Evolutionary conservation across 257 asterid genomes (phyloP).

Genomic region (Lavandula angustifolia): DNA sequence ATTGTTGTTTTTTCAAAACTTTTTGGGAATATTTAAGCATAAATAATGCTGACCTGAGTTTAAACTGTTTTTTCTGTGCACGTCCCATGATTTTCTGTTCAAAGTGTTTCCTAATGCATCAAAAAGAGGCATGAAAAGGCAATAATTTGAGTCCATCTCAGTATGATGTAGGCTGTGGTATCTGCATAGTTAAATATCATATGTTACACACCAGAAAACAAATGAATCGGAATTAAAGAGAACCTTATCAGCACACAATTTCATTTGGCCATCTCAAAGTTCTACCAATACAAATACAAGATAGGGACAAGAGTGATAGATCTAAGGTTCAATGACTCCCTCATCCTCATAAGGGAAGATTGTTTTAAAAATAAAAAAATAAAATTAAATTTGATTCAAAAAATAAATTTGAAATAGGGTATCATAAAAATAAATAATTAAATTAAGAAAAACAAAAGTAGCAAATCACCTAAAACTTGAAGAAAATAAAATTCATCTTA

Average conservation of each 20-base stretch:
- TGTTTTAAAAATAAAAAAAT: too few species aligned
- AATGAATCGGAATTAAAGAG: neutral
- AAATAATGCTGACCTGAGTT: constrained; percentile 49
- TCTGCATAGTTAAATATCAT: constrained; percentile 41
- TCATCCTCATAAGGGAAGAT: too few species aligned
- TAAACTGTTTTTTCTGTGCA: constrained; percentile 51
- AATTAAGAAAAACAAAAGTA: too few species aligned
- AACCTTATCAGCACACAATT: neutral
- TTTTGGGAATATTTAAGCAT: neutral
- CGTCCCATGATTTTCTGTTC: constrained; percentile 70
- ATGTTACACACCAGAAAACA: neutral
- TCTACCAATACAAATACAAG: neutral
- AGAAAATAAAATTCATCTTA: too few species aligned
- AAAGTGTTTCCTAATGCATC: constrained; percentile 79
- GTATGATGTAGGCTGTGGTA: constrained; percentile 76
- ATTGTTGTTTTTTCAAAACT: neutral
- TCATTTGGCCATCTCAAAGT: neutral
- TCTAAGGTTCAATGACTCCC: too few species aligned
- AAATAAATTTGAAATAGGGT: too few species aligned
- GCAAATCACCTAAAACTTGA: too few species aligned
- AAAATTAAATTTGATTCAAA: too few species aligned
- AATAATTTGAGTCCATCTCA: constrained; percentile 64
- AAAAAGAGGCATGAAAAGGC: constrained; percentile 87
- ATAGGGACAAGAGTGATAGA: too few species aligned
- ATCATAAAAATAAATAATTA: too few species aligned